Conservation (phyloP, 2,329 filamentous ascomycete species). For the Shiraia bambusicola region DNA sequence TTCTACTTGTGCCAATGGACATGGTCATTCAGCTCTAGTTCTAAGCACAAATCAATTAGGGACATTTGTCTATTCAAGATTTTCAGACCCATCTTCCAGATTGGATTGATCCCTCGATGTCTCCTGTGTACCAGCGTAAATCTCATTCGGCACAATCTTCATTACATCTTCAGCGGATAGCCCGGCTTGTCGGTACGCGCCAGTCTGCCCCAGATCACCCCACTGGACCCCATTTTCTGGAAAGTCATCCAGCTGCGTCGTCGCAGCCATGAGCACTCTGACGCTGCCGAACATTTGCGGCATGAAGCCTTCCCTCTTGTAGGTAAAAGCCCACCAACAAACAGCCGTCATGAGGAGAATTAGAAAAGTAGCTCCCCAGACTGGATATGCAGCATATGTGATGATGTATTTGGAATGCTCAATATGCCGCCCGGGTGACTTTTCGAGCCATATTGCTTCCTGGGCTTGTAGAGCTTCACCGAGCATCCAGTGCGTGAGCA, state of each 20-base stretch:
- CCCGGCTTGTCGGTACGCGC: constrained; percentile 29
- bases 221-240: constrained; percentile 25
- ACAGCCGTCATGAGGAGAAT: constrained; percentile 32
- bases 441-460: constrained; percentile 28
- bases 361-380: constrained; percentile 30
- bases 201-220: constrained; percentile 28
- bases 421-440: constrained; percentile 8
- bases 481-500: constrained; percentile 36
- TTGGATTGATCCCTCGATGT: too few species aligned
- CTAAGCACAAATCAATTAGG: too few species aligned
- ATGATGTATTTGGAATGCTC: constrained; percentile 31
- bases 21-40: too few species aligned
- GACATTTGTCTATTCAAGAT: too few species aligned
- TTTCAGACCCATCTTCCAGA: too few species aligned
- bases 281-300: constrained; percentile 41
- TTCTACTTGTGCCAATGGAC: too few species aligned
- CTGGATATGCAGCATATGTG: constrained; percentile 27
- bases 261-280: constrained; percentile 29
- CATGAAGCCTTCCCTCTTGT: constrained; percentile 34
- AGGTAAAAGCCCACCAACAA: constrained; percentile 38
- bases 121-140: constrained; percentile 30
- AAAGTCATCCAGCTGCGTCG: constrained; percentile 32
- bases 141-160: constrained; percentile 30
- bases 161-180: constrained; percentile 26
- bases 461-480: constrained; percentile 34